Base-by-base conservation (phyloP, 352 stramenopile species). In the Plasmopara viticola region DNA sequence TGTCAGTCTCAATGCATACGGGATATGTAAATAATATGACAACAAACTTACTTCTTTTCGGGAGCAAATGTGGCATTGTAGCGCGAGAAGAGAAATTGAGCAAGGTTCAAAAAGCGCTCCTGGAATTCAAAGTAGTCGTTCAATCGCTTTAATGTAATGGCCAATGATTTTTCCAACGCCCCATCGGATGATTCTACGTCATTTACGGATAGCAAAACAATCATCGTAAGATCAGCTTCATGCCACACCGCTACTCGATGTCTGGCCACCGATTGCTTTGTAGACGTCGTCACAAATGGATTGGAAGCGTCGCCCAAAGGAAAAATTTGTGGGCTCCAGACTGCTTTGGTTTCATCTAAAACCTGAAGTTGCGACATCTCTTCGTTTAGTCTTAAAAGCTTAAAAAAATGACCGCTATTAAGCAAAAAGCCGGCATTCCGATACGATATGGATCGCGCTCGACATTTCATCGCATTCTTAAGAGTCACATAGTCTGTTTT, bases 391-490 rank as follows among this genome's bases (percentile, higher is more conserved):
- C 55, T 45, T 9, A 56, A 46, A 45, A 71, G 28, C 30, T 71
- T 71, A 18, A 68, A 64, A 51, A 84, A 85, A 40, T 68, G 67
- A 6, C 76, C 76, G 55, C 66, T 75, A 13, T 62, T 56, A 14
- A 79, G 64, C 48, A 85, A 54, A 33, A 85, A 53, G 0, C 76
- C 76, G 48, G 54, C 66, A 45, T 87, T 87, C 7, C 67, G 71
- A 55, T 72, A 85, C 5, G 64, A 72, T 0, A 72, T 62, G 1
- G 73, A 73, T 17, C 70, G 68, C 5, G 54, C 45, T 41, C 72
- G 56, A 14, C 60, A 45, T 14, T 75, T 77, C 8, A 74, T 48
- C 8, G 63, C 58, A 48, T 13, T 65, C 15, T 60, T 56, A 2
- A 48, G 53, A 33, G 9, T 49, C 15, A 28, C 31, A 45, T 18